Evolutionary conservation across 2,329 filamentous ascomycete species (phyloP).

Genomic region (Plectosphaerella sp.): DNA sequence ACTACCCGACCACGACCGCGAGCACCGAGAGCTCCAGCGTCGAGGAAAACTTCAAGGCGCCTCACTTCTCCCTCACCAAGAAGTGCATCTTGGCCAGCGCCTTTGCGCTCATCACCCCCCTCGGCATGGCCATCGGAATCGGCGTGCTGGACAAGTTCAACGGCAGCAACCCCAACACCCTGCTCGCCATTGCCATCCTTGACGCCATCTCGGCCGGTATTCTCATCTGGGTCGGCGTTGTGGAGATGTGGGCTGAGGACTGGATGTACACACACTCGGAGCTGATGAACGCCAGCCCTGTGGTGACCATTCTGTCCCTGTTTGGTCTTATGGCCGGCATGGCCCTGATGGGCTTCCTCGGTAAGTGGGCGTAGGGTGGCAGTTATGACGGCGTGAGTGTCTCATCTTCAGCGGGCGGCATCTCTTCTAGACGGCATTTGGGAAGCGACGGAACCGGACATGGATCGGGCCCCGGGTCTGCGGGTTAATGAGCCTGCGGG

Average conservation of each 20-base stretch:
- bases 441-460: background rate
- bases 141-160: slow-evolving; percentile 68
- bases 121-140: slow-evolving; percentile 78
- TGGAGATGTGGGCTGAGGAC: slow-evolving; percentile 75
- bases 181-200: slow-evolving; percentile 68
- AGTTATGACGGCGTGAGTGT: background rate
- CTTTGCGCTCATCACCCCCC: slow-evolving; percentile 68
- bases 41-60: slow-evolving; percentile 1
- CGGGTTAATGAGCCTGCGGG: no score
- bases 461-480: no score
- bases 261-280: slow-evolving; percentile 56
- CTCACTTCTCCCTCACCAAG: slow-evolving; percentile 30
- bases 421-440: background rate
- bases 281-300: slow-evolving; percentile 44
- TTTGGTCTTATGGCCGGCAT: slow-evolving; percentile 56
- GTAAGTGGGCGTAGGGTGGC: slow-evolving; percentile 64
- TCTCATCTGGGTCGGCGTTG: slow-evolving; percentile 72
- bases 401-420: background rate
- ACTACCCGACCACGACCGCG: background rate
- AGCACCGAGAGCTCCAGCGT: background rate
- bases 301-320: slow-evolving; percentile 45
- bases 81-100: slow-evolving; percentile 58
- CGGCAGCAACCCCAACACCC: slow-evolving; percentile 63
- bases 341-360: slow-evolving; percentile 66
- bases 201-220: slow-evolving; percentile 73